These are phyloP conservation scores for Panicum hallii DNA, from an alignment of 202 grass and related monocot species.

Conservation along the genomic window DNA sequence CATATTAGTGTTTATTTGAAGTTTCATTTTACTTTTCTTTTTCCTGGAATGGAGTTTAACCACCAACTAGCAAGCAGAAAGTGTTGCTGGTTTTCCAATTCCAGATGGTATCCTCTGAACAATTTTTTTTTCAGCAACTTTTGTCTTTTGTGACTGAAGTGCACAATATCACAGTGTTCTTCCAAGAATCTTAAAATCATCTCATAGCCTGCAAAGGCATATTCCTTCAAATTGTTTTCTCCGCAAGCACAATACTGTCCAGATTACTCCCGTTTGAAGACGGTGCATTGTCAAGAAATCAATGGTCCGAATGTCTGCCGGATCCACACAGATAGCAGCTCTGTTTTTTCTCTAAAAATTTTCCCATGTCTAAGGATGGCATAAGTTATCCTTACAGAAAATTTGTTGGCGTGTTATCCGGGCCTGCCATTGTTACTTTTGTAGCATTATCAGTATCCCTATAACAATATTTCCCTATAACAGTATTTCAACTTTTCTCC, in stretches of 20 bases:
- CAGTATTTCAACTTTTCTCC: not conserved
- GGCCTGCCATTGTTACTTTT: not conserved
- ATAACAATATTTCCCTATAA: not conserved
- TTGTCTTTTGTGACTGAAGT: not conserved
- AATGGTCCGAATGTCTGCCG: not conserved
- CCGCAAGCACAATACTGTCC: not conserved
- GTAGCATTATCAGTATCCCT: not conserved
- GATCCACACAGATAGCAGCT: not conserved
- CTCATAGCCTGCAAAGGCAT: conserved; percentile 5
- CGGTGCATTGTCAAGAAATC: not conserved
- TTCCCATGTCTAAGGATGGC: not conserved
- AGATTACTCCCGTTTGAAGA: not conserved
- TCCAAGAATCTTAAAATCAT: not conserved
- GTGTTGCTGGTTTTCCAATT: conserved; percentile 7
- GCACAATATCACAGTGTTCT: not conserved
- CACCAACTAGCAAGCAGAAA: conserved; percentile 3
- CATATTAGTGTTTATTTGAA: conserved; percentile 14
- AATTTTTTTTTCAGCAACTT: not conserved
- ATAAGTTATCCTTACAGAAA: not conserved
- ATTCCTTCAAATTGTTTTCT: not conserved
- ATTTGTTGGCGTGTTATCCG: not conserved
- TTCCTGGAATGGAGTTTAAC: not conserved
- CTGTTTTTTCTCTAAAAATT: not conserved
- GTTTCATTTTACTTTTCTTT: not conserved
- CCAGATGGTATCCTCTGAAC: not conserved